A percentile compares a stretch with the other conserved stretches of the same genome.
Evolutionary conservation across 768 basidiomycete genomes (phyloP).

Genomic region (Suillus lakei): DNA sequence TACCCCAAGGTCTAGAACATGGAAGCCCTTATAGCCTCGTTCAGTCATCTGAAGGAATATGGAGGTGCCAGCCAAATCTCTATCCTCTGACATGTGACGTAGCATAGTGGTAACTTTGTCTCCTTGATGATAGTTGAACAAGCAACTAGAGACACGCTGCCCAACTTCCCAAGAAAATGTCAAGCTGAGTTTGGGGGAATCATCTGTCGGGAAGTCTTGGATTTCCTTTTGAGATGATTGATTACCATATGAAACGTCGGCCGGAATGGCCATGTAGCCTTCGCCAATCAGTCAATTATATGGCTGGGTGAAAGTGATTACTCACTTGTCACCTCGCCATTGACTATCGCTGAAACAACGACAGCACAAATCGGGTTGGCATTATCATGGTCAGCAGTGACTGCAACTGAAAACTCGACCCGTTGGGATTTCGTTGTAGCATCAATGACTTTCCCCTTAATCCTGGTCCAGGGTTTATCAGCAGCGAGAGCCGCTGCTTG

Average conservation of each 20-base stretch:
- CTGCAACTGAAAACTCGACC: neutral
- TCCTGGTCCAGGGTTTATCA: neutral
- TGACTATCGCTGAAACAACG: neutral
- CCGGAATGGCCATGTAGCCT: accelerated
- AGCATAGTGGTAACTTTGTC: neutral
- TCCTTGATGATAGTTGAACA: constrained; percentile 1
- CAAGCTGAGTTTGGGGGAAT: neutral
- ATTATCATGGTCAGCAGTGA: neutral
- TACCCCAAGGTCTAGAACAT: too few relatives aligned
- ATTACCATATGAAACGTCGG: neutral
- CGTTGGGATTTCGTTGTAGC: neutral
- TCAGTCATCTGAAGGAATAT: neutral
- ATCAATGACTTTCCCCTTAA: neutral
- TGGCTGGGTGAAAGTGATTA: neutral
- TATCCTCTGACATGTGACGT: neutral
- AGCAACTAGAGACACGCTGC: neutral
- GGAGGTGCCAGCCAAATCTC: neutral
- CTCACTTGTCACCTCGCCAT: neutral
- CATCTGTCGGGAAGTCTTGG: neutral
- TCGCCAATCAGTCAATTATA: neutral
- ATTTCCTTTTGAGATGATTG: neutral
- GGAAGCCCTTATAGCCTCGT: too few relatives aligned
- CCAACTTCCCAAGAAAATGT: neutral
- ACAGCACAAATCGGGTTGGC: neutral
- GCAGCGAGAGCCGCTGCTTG: neutral